phyloP scores from a whole-genome alignment of 371 early-diverging fungal genomes.

The Zychaea mexicana region DNA sequence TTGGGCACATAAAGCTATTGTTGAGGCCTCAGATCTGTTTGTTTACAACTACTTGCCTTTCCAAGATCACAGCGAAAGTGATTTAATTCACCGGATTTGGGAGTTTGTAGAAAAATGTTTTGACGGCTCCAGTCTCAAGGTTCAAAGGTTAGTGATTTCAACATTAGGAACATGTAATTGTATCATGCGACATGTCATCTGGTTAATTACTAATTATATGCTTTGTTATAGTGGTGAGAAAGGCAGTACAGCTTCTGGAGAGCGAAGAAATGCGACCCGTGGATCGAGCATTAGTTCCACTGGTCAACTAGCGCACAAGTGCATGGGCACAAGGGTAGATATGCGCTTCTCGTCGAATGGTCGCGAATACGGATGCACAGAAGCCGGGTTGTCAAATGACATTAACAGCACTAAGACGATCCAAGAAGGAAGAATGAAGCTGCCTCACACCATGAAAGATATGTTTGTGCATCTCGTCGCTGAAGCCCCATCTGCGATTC shows the following conservation, averaged over 20 bases:
- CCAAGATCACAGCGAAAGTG: neutral
- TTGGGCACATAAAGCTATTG: conserved; percentile 9
- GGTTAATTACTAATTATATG: neutral
- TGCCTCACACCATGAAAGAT: neutral
- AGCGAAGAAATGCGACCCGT: neutral
- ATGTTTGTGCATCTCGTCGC: neutral
- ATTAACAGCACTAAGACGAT: neutral
- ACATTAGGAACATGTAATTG: too few relatives aligned
- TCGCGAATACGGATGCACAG: conserved; percentile 4
- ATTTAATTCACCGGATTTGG: neutral
- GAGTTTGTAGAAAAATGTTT: conserved; percentile 9
- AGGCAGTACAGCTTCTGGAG: neutral
- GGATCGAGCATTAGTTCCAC: too few relatives aligned
- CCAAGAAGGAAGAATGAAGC: neutral
- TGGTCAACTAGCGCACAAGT: too few relatives aligned
- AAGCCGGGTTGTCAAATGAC: neutral
- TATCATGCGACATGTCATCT: neutral
- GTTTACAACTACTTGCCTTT: neutral
- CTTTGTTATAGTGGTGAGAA: conserved; percentile 7
- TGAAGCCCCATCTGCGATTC: neutral
- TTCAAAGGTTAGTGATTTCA: neutral
- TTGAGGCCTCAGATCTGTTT: neutral
- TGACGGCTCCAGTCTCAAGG: neutral
- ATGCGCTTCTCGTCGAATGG: neutral
- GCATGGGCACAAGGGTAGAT: conserved; percentile 1